Evolutionary conservation across 257 asterid genomes (phyloP).

Genomic region (Verbena officinalis): DNA sequence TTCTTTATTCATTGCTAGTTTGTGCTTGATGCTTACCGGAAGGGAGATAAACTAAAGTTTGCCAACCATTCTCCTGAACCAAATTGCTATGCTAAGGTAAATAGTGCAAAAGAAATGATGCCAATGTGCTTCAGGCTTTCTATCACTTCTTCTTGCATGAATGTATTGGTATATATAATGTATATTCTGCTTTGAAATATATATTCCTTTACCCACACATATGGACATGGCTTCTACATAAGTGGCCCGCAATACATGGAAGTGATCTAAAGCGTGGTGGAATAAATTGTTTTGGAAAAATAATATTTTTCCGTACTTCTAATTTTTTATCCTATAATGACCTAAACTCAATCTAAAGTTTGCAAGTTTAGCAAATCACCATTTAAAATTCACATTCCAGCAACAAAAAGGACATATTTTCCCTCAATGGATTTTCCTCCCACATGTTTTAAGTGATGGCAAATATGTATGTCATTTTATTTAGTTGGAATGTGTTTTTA

Average conservation of each 20-base stretch:
- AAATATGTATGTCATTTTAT: no score
- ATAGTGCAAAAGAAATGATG: constrained; percentile 9
- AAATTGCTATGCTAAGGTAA: constrained; percentile 92
- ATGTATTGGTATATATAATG: not conserved
- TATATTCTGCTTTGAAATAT: not conserved
- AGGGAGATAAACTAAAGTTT: constrained; percentile 90
- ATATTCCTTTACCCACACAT: not conserved
- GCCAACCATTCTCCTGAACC: constrained; percentile 96
- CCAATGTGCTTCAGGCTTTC: not conserved
- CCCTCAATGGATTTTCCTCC: no score
- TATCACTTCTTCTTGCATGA: not conserved
- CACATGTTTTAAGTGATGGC: no score
- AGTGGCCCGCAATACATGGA: constrained; percentile 1
- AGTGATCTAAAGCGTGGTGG: not conserved
- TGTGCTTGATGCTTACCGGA: constrained; percentile 89
- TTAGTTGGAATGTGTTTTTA: no score
- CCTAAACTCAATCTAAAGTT: no score
- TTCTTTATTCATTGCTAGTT: constrained; percentile 53
- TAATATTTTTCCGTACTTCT: no score
- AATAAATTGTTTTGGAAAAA: no score
- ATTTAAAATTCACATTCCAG: no score
- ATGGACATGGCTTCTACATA: not conserved
- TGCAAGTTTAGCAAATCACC: no score
- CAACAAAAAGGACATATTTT: no score
- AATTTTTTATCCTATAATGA: no score